These are phyloP conservation scores for Polygonum maritimum DNA, from an alignment of 148 eudicot genomes.

Conservation along the genomic window DNA sequence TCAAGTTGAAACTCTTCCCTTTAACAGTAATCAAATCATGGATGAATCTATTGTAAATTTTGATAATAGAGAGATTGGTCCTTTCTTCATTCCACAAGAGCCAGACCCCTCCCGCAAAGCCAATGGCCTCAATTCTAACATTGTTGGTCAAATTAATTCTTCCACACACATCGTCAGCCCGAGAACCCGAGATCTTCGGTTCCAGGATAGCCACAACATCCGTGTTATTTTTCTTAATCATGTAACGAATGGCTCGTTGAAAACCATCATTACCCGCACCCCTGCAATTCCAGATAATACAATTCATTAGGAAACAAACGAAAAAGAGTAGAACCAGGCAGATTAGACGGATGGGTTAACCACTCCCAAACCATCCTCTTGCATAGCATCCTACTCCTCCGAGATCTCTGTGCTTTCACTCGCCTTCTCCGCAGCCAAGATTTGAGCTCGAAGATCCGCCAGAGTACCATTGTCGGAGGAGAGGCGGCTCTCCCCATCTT, in stretches of 20 bases:
- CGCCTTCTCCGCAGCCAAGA: too few relatives aligned
- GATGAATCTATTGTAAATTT: too few relatives aligned
- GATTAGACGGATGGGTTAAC: too few relatives aligned
- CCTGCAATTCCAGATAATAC: background rate
- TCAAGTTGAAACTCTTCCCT: too few relatives aligned
- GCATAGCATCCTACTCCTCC: too few relatives aligned
- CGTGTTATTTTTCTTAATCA: background rate
- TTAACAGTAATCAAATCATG: too few relatives aligned
- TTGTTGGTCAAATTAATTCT: background rate
- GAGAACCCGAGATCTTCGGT: background rate
- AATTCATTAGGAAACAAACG: background rate
- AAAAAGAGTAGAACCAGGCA: background rate
- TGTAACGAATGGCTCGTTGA: background rate
- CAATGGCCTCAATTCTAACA: background rate
- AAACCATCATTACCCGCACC: background rate
- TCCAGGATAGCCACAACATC: background rate
- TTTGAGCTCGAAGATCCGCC: too few relatives aligned
- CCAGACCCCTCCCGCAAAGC: background rate
- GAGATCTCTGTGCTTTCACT: too few relatives aligned
- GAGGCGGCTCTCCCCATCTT: too few relatives aligned
- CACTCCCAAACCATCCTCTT: too few relatives aligned
- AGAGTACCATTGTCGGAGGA: too few relatives aligned
- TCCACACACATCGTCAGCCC: background rate
- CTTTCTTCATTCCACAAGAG: background rate
- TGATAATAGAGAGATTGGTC: too few relatives aligned